Evolutionary conservation across 177 flowering plant genomes (phyloP), one percentile per base, ranked within the genome.

Genomic region (Vitis hybrid): DNA sequence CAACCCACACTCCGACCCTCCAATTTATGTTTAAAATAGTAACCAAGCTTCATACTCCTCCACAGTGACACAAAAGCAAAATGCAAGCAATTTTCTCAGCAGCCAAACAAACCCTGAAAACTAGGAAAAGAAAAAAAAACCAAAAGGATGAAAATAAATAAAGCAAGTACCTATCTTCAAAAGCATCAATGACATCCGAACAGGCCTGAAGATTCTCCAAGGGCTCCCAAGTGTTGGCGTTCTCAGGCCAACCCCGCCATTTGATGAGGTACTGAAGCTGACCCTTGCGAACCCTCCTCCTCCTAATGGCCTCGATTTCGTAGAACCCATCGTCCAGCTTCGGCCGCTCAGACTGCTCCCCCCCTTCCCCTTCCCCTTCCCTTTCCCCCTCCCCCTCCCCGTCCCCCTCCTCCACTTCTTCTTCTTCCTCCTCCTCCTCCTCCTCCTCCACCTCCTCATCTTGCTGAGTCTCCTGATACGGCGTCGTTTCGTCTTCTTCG

Each of bases 191-290:
- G 11, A 96, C 75, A 78, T 96, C 99, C 1, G 80, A 72, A 74
- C 92, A 86, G n/a, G 89, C 58, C 68, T 79, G 77, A 60, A 96
- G 82, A 78, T 96, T 94, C 76, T 92, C 95, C 8, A 85, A 60
- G 18, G 99, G 99, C 81, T 96, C 99, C 99, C 99, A 96, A 1
- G 99, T 96, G 76, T 93, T 96, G 12, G 91, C 89, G 1, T 89
- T 80, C 84, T 96, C 99, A 0, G 99, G 91, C 99, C 99, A 96
- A 17, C 91, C 99, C 52, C 99, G 99, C 99, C 98, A 94, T 84
- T 94, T 94, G 63, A 94, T 89, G 15, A 93, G 89, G 81, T 93
- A 95, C 74, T 93, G 99, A 10, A 86, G 73, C 82, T 86, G 78
- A 19, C 99, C 99, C 98, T 91, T 95, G 48, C 93, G 86, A 17